Percentiles rank a stretch among this genome's conserved stretches.
Conservation (phyloP, 129 eudicot species). For the Escallonia rubra region DNA sequence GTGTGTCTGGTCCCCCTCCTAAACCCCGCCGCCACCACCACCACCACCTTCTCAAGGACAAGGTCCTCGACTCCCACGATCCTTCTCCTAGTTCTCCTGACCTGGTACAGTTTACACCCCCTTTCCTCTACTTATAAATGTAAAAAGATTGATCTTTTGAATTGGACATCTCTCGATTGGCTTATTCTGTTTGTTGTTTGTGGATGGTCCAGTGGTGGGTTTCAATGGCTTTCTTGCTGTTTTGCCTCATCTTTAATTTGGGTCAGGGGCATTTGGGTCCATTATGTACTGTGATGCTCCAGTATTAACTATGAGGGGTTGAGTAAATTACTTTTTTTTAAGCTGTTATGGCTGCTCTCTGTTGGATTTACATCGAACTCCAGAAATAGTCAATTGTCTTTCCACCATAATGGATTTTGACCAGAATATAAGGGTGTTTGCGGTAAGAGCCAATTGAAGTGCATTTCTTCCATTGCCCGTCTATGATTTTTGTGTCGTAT, state of each 20-base stretch:
- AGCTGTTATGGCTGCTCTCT: too few relatives aligned
- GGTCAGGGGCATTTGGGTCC: not conserved
- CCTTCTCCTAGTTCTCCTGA: conserved; percentile 66
- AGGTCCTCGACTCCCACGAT: conserved; percentile 34
- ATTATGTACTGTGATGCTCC: not conserved
- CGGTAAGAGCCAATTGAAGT: too few relatives aligned
- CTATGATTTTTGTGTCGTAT: too few relatives aligned
- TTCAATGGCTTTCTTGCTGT: conserved; percentile 1
- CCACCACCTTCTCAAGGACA: conserved; percentile 35
- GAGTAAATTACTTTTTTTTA: too few relatives aligned
- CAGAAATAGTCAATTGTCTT: too few relatives aligned
- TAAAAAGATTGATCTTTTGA: not conserved
- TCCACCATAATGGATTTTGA: too few relatives aligned
- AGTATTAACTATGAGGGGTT: not conserved
- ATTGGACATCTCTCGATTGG: not conserved
- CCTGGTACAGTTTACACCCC: conserved; percentile 31
- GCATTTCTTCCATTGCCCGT: too few relatives aligned
- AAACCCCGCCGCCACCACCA: conserved; percentile 46
- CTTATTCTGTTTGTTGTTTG: not conserved
- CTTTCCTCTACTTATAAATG: not conserved
- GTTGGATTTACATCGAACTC: too few relatives aligned
- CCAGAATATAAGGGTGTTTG: too few relatives aligned
- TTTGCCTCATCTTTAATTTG: not conserved
- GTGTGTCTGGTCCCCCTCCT: conserved; percentile 33
- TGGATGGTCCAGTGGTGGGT: conserved; percentile 4